Base-by-base conservation (phyloP, 2,329 filamentous ascomycete genomes). In the Calonectria honghensis region DNA sequence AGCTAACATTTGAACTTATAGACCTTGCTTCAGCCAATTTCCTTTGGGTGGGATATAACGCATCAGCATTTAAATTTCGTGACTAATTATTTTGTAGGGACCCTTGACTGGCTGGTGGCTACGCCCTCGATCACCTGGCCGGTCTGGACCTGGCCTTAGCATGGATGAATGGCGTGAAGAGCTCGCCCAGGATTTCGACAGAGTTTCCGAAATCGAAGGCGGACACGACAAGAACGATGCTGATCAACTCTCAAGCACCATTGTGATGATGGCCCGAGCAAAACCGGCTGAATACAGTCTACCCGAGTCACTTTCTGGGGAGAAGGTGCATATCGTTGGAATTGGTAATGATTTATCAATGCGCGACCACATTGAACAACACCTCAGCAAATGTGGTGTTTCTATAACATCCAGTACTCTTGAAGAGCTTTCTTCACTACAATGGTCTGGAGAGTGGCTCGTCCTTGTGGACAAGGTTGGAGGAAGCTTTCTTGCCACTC, bases 91-190 rank as follows among this genome's bases (percentile, higher is more conserved):
- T 32, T 24, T 48, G 2, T 37, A 79, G 77, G 78, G 78, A 50
- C 78, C 78, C 1, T 64, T 79, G 71, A 76, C 78, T 35, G 78
- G 78, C 9, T 79, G 78, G 78, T 79, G 78, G 78, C 70, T 79
- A 11, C 78, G 78, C 31, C 78, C 78, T 64, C 78, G 78, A 64
- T 79, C 78, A 11, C 78, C 78, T 27, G 78, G 78, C 0, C 78
- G 78, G 4, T 79, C 78, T 57, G 78, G 78, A 50, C 78, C 78
- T 41, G 78, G 78, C 0, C 78, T 79, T 16, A 76, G 73, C 6
- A 79, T 79, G 66, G 75, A 79, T n/a, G 78, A 79, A 39, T 79
- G 78, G 78, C 76, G 76, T n/a, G 20, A 45, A 29, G 78, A 79
- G 31, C 78, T 79, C 16, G 72, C 75, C 11, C 63, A 68, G 11